Percentiles rank a stretch among this genome's conserved stretches.
Conservation (phyloP, 257 asterid genomes). For the Henckelia pumila region DNA sequence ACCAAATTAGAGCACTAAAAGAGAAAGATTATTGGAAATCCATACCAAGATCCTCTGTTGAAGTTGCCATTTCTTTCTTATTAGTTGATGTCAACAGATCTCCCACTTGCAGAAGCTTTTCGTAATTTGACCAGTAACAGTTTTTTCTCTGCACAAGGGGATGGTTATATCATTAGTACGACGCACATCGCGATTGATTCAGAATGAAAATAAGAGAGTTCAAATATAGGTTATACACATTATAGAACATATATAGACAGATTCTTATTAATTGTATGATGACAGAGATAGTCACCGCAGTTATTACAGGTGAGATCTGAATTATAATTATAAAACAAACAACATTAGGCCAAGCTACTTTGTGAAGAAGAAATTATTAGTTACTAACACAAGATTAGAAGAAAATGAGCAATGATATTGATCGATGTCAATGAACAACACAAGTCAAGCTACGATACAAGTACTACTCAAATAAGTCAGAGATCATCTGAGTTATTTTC, state of each 20-base stretch:
- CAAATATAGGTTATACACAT: background rate
- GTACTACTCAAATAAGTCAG: too few relatives aligned
- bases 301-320: background rate
- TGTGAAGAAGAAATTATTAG: too few relatives aligned
- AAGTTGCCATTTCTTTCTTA: constrained; percentile 69
- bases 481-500: too few relatives aligned
- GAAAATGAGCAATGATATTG: too few relatives aligned
- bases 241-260: background rate
- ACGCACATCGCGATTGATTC: constrained; percentile 10
- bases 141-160: constrained; percentile 73
- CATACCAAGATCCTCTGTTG: constrained; percentile 93
- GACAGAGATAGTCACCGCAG: background rate
- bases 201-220: background rate
- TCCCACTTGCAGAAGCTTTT: constrained; percentile 71
- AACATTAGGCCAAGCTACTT: too few relatives aligned
- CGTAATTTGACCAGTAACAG: constrained; percentile 74
- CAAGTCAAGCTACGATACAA: too few relatives aligned
- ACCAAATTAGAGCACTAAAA: constrained; percentile 7
- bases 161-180: constrained; percentile 24
- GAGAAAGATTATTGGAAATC: constrained; percentile 4
- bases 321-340: too few relatives aligned
- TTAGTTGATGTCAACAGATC: constrained; percentile 41
- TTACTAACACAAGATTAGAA: too few relatives aligned
- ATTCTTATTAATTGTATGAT: too few relatives aligned
- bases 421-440: too few relatives aligned